Base-by-base conservation (phyloP, 208 protist species). In the Leishmania guyanensis region DNA sequence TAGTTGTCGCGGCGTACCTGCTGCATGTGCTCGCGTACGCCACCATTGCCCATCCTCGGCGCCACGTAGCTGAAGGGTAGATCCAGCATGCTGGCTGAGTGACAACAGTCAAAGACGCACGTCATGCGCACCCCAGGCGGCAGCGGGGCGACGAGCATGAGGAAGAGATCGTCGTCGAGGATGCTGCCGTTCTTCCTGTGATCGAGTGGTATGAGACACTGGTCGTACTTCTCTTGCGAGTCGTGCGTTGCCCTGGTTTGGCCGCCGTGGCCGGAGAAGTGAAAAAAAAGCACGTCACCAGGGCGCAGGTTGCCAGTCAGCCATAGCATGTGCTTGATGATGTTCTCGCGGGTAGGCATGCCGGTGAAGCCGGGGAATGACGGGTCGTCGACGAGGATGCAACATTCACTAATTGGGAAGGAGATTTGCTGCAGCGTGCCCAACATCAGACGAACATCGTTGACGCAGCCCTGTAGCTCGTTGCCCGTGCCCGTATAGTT, bases 31-130 rank as follows among this genome's bases (percentile, higher is more conserved):
- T 82, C 84, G 5, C 75, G 75, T 20, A 66, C 75, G 20, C 75
- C 82, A n/a, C 71, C 70, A 26, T 50, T 26, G 33, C 82, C 76
- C 46, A 54, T 36, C 43, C 43, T 62, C 9, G 85, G 54, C 9
- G 86, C 93, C 12, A 95, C 88, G 84, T 96, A 98, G 51, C 84
- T 90, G 85, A 93, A 98, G 17, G 95, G 95, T 50, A 98, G 89
- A 82, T 98, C 96, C 48, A 98, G 87, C 84, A 97, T 89, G 5
- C 93, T 93, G 58, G 94, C 96, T 5, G 93, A 97, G 86, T 99
- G 97, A 78, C 97, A 99, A 85, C 96, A 98, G 84, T 99, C 97
- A 82, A 98, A 98, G 64, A 98, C 90, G 50, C 90, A 91, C 20
- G 96, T 98, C 92, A 98, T 91, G 77, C 93, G 92, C 62, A 91